Conservation (phyloP, 768 basidiomycete genomes). For the Amanita thiersii region DNA sequence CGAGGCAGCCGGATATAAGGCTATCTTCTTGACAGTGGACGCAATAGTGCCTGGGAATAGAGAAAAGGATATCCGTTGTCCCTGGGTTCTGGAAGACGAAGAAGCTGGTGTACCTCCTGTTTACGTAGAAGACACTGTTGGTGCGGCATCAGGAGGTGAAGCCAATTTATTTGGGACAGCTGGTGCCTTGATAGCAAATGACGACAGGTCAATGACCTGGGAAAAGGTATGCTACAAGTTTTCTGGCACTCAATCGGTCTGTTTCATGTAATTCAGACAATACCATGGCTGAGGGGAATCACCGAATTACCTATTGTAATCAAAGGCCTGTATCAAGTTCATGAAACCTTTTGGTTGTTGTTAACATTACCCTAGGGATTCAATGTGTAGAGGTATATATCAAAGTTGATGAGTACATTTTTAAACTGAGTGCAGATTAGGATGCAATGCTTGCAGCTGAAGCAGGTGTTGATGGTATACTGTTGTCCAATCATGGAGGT, state of each 20-base stretch:
- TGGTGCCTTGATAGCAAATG: slow-evolving; percentile 54
- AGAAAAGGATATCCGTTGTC: slow-evolving; percentile 62
- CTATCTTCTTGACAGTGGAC: slow-evolving; percentile 89
- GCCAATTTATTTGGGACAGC: slow-evolving; percentile 52
- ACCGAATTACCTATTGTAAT: slow-evolving; percentile 67
- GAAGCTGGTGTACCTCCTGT: slow-evolving; percentile 30
- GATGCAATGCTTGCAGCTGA: slow-evolving; percentile 83
- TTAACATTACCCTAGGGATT: slow-evolving; percentile 35
- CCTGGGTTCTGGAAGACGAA: slow-evolving; percentile 49
- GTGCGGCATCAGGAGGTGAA: slow-evolving; percentile 22
- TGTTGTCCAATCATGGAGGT: slow-evolving; percentile 91
- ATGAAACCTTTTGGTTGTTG: not conserved
- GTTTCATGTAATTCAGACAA: slow-evolving; percentile 35
- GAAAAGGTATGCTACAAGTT: slow-evolving; percentile 36
- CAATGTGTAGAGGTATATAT: slow-evolving; percentile 65
- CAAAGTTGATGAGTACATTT: slow-evolving; percentile 4
- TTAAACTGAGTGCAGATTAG: slow-evolving; percentile 25
- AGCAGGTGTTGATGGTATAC: slow-evolving; percentile 79
- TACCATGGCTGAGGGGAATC: slow-evolving; percentile 67
- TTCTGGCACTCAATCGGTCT: not conserved
- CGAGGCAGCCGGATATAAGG: slow-evolving; percentile 70
- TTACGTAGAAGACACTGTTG: slow-evolving; percentile 25
- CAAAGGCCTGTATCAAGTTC: slow-evolving; percentile 41
- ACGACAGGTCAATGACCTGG: slow-evolving; percentile 76
- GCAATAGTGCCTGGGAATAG: slow-evolving; percentile 78